phyloP scores from a whole-genome alignment of 1,139 yeast species.

The Blastobotrys illinoisensis region DNA sequence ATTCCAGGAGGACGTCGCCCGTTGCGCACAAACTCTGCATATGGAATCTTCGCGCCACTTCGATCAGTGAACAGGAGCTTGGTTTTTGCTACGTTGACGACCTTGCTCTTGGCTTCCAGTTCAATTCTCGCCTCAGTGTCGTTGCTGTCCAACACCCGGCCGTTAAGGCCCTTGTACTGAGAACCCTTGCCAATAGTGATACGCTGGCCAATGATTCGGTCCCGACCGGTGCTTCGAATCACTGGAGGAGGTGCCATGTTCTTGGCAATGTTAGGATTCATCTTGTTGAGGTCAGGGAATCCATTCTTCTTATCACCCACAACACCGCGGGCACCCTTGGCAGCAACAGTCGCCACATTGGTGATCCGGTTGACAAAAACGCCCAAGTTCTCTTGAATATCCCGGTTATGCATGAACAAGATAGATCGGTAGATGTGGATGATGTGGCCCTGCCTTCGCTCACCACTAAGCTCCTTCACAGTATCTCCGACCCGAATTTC shows the following conservation, averaged over 20 bases:
- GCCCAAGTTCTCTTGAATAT: constrained; percentile 80
- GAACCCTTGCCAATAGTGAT: constrained; percentile 82
- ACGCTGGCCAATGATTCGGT: constrained; percentile 71
- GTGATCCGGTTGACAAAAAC: constrained; percentile 75
- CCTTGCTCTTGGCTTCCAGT: constrained; percentile 86
- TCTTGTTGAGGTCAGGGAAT: constrained; percentile 62
- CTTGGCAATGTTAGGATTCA: constrained; percentile 71
- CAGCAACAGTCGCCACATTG: constrained; percentile 76
- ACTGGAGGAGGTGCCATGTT: constrained; percentile 53
- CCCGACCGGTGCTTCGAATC: constrained; percentile 59
- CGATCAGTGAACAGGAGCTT: constrained; percentile 68
- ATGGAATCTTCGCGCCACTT: constrained; percentile 63
- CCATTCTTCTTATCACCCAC: constrained; percentile 45
- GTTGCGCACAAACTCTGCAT: constrained; percentile 56
- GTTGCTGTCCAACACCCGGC: constrained; percentile 88
- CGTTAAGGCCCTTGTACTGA: constrained; percentile 90
- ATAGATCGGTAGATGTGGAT: constrained; percentile 77
- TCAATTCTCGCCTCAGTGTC: constrained; percentile 90
- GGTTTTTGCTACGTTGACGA: constrained; percentile 74
- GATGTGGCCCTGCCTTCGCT: constrained; percentile 80
- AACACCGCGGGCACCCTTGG: constrained; percentile 53
- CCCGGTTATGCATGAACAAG: constrained; percentile 74
- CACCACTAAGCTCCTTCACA: constrained; percentile 75
- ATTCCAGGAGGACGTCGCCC: constrained; percentile 20
- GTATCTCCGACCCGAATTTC: constrained; percentile 88